These are phyloP conservation scores for Trypanosoma platydactyli DNA, from an alignment of 208 protist genomes.

Conservation along the genomic window DNA sequence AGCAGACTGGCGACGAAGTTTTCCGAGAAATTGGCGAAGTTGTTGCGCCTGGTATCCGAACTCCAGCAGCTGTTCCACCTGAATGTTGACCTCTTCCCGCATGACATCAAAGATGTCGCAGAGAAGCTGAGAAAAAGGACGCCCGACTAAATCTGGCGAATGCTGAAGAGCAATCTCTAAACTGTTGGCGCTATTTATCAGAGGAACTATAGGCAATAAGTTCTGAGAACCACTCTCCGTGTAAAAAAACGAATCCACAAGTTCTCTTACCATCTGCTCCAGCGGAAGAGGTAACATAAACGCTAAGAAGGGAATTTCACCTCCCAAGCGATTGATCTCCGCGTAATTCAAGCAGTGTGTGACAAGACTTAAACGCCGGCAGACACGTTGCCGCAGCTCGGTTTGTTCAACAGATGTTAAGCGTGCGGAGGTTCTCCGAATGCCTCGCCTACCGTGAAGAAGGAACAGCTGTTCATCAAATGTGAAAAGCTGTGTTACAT, in stretches of 20 bases:
- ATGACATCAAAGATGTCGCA: slow-evolving; percentile 34
- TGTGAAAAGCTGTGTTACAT: slow-evolving; percentile 68
- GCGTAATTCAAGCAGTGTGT: slow-evolving; percentile 42
- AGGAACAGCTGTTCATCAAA: slow-evolving; percentile 59
- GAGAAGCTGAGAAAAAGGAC: slow-evolving; percentile 13
- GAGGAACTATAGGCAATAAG: not conserved
- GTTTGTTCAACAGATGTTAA: slow-evolving; percentile 41
- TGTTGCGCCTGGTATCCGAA: slow-evolving; percentile 33
- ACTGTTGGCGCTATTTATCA: slow-evolving; percentile 1
- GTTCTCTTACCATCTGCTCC: slow-evolving; percentile 36
- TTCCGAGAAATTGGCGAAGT: slow-evolving; percentile 20
- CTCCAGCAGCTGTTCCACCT: slow-evolving; percentile 41
- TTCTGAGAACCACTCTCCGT: slow-evolving; percentile 2
- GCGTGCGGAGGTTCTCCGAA: slow-evolving; percentile 30
- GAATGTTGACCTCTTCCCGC: slow-evolving; percentile 10
- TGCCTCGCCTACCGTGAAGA: slow-evolving; percentile 30
- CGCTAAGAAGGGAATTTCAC: slow-evolving; percentile 45
- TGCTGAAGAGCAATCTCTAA: not conserved
- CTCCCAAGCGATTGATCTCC: slow-evolving; percentile 35
- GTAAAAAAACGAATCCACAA: slow-evolving; percentile 39
- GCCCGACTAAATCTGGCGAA: slow-evolving; percentile 1
- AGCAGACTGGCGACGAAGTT: slow-evolving; percentile 20
- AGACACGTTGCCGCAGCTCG: slow-evolving; percentile 61
- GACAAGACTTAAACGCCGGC: slow-evolving; percentile 54
- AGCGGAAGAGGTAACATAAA: slow-evolving; percentile 36